These are phyloP conservation scores for Nissolia schottii DNA, from an alignment of 306 rosid genomes.

Conservation along the genomic window DNA sequence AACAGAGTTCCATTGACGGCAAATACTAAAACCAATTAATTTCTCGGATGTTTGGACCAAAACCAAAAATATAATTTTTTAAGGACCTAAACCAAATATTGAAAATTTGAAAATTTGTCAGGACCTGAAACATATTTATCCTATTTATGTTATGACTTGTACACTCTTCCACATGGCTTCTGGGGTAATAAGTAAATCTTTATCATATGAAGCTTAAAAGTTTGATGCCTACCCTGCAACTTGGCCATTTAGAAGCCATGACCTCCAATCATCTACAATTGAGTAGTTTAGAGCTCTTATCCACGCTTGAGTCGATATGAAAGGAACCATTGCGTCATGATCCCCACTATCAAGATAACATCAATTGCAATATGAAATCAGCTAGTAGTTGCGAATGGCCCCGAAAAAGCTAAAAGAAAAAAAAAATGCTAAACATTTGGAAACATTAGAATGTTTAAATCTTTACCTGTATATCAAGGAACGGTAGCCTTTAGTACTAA, in stretches of 20 bases:
- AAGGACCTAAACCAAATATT: no score
- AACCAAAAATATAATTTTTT: no score
- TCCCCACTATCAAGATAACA: conserved; percentile 40
- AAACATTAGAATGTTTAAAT: not conserved
- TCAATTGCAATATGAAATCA: not conserved
- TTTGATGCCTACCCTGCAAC: conserved; percentile 40
- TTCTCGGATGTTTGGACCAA: no score
- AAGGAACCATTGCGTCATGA: conserved; percentile 37
- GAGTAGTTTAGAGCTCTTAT: conserved; percentile 45
- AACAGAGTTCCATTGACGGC: no score
- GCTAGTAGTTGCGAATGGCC: not conserved
- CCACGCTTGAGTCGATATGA: conserved; percentile 45
- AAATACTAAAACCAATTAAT: no score
- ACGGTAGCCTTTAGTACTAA: conserved; percentile 32
- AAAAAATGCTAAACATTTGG: not conserved
- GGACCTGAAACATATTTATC: no score
- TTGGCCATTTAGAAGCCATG: conserved; percentile 39
- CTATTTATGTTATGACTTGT: not conserved
- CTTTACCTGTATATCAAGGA: no score
- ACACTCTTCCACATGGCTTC: not conserved
- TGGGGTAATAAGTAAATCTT: not conserved
- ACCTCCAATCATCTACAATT: conserved; percentile 38
- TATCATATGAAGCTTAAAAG: not conserved
- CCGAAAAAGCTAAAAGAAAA: not conserved
- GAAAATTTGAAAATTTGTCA: no score